Conservation (phyloP, 129 eudicot genomes). For the Silybum marianum region DNA sequence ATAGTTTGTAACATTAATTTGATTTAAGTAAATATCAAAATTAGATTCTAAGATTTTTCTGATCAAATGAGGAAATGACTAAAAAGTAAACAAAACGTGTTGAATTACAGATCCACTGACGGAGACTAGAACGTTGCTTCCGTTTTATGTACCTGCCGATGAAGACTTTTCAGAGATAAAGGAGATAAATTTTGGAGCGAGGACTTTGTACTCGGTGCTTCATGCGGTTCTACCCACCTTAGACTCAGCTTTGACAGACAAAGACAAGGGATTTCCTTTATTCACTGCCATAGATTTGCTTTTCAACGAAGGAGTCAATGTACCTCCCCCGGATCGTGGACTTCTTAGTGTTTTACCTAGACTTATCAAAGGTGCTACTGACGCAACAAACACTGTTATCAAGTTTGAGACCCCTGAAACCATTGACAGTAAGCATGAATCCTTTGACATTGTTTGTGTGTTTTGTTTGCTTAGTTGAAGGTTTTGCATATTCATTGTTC, state of each 20-base stretch:
- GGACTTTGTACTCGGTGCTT: constrained; percentile 42
- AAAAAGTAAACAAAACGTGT: background rate
- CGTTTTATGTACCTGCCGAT: constrained; percentile 60
- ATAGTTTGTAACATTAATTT: background rate
- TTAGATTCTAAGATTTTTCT: background rate
- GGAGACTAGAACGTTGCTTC: constrained; percentile 37
- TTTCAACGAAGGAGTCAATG: constrained; percentile 50
- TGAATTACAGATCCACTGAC: constrained; percentile 43
- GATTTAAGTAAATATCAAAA: background rate
- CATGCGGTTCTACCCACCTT: constrained; percentile 51
- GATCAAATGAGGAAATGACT: background rate
- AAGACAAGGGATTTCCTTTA: constrained; percentile 39
- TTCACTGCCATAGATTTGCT: constrained; percentile 57
- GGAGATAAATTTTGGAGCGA: constrained; percentile 39
- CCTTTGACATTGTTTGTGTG: background rate
- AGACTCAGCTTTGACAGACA: constrained; percentile 21
- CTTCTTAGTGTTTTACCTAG: constrained; percentile 39
- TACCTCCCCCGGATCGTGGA: constrained; percentile 7
- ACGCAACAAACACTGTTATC: constrained; percentile 32
- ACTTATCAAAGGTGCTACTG: constrained; percentile 33
- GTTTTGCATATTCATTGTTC: background rate
- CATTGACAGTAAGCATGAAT: constrained; percentile 38
- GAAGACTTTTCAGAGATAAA: constrained; percentile 77
- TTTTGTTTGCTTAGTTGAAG: background rate
- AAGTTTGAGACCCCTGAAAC: constrained; percentile 56